Base-by-base conservation (phyloP, 495 filamentous ascomycete species). In the Neurospora sp. region DNA sequence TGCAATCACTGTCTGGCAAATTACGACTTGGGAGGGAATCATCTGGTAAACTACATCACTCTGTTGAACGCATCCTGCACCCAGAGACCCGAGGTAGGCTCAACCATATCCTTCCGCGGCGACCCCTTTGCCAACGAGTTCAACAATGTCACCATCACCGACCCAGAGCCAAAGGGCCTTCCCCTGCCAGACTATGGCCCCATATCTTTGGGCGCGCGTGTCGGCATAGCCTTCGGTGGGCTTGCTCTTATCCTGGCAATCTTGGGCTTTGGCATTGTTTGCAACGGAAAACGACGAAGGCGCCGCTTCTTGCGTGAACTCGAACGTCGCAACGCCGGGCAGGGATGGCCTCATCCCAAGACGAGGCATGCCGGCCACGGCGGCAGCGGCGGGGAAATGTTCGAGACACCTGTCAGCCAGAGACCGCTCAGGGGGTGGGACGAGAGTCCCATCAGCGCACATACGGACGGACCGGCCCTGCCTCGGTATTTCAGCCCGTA, bases 401-500 rank as follows among this genome's bases (percentile, higher is more conserved):
- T 79, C 73, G 85, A 86, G 73, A 86, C 85, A 2, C 84, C 85
- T 2, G 74, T 84, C 72, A 85, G 83, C 79, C 84, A 86, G 71
- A 77, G 73, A 69, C 83, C 84, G 5, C 76, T 86, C 31, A 81
- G 81, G n/a, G 80, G 80, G 7, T 86, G 84, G 84, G 75, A 80
- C 42, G 83, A 86, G 76, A 84, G 82, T 40, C 85, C 85, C 3
- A 72, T 84, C 69, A 85, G 81, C 72, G 81, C 82, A 2, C 71
- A 70, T n/a, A 82, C 81, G 3, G 79, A 82, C n/a, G 72, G 74
- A 31, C 61, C 69, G 16, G 71, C 81, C 9, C 81, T 82, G 72
- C 83, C 83, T 22, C 83, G 82, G 7, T 86, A 86, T 75, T 85
- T 85, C 74, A 84, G 82, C 20, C 85, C 85, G 0, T 86, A 86